Conservation (phyloP, 148 eudicot species). For the Rhododendron ovatum region DNA sequence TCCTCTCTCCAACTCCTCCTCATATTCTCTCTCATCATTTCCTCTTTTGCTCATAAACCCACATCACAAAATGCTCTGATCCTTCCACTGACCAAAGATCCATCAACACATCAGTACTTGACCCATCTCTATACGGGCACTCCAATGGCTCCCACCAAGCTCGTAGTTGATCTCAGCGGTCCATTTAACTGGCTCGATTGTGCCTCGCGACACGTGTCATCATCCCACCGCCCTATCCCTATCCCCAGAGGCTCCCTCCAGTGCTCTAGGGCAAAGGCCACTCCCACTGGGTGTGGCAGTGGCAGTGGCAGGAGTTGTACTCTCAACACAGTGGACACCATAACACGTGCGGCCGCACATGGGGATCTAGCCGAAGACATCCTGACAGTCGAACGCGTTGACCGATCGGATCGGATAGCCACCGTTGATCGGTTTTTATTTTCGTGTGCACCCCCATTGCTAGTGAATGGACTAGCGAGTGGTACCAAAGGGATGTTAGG, state of each 20-base stretch:
- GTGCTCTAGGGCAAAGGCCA: slow-evolving; percentile 36
- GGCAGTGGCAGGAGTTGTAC: slow-evolving; percentile 6
- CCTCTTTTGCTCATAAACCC: slow-evolving; percentile 17
- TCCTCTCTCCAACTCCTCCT: slow-evolving; percentile 13
- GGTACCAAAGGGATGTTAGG: slow-evolving; percentile 52
- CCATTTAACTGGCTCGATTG: slow-evolving; percentile 31
- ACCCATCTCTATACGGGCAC: slow-evolving; percentile 22
- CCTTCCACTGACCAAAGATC: slow-evolving; percentile 40
- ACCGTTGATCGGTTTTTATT: slow-evolving; percentile 30
- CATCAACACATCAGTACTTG: slow-evolving; percentile 30
- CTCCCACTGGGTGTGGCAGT: background rate
- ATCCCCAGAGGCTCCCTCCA: slow-evolving; percentile 38
- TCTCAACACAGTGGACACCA: slow-evolving; percentile 23
- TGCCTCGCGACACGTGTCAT: background rate
- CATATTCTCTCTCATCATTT: background rate
- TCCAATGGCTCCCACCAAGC: slow-evolving; percentile 11
- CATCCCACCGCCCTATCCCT: slow-evolving; percentile 20
- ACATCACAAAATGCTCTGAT: slow-evolving; percentile 17
- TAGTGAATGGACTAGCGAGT: slow-evolving; percentile 34
- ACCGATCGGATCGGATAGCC: background rate
- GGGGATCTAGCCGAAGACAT: slow-evolving; percentile 42
- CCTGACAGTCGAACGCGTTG: slow-evolving; percentile 14
- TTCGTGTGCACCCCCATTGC: slow-evolving; percentile 32
- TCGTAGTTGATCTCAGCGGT: slow-evolving; percentile 51
- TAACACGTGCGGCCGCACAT: slow-evolving; percentile 8